Base-by-base conservation (phyloP, 129 eudicot genomes). In the Escallonia rubra region DNA sequence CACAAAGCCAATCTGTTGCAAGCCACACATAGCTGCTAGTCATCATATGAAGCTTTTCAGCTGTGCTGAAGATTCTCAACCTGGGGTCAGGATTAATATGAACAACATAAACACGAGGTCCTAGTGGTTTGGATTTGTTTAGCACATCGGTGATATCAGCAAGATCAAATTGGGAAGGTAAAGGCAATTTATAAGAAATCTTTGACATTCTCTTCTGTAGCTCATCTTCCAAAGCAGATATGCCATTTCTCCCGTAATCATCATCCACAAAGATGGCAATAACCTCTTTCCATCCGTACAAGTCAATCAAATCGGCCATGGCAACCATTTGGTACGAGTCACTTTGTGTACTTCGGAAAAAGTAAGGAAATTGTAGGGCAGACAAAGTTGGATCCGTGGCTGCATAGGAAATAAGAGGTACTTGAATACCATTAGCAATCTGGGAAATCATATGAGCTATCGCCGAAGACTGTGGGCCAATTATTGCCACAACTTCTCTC, bases 401-500 rank as follows among this genome's bases (percentile, higher is more conserved):
- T 10, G 95, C 66, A 54, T 57, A 87, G 1, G 95, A 87, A 39
- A 84, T 4, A 53, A 84, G 74, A 8, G 95, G 95, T 8, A 87
- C 90, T 60, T 84, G 87, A 14, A 87, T 76, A 12, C 79, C 90
- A 43, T 77, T 81, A 43, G 83, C 81, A 50, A 84, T 55, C 46
- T 84, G 82, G 48, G 95, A 84, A 44, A 84, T 51, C 77, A 84
- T 72, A 69, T 87, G 95, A 43, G 87, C 83, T 41, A 81, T 72
- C 5, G 76, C 59, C 7, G 95, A 87, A 59, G 89, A 84, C 40
- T 87, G 95, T 57, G 95, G 95, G 12, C 95, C 95, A 48, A 87
- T 79, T 63, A 84, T 75, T 7, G 95, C 86, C 60, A 87, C 85
- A n/a, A 79, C 82, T 46, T 84, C 82, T 38, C 68, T 74, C 68